Base-by-base conservation (phyloP, 2,329 filamentous ascomycete genomes). In the Penicillium glabrum region DNA sequence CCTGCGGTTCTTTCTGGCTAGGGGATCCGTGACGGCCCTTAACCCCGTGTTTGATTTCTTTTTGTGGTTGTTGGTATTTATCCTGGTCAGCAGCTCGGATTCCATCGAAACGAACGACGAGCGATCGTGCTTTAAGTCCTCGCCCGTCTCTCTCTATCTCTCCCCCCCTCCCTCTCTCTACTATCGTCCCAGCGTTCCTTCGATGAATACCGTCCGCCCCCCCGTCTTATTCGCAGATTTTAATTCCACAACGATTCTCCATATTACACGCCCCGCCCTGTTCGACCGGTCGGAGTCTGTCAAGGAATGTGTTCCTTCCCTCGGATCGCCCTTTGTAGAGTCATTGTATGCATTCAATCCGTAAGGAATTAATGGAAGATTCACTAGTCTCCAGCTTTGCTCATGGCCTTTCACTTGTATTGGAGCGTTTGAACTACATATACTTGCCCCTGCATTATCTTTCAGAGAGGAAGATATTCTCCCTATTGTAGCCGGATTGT, bases 11-110 rank as follows among this genome's bases (percentile, higher is more conserved):
- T 35, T 46, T 29, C 21, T 35, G 33, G 44, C 21, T 16, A 45
- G 46, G 19, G 19, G 39, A 23, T 41, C 16, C 24, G 13, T 37
- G 13, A 19, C 31, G 27, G 43, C 41, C 23, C 26, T 46, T 26
- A 23, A 6, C 26, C n/a, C 21, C 41, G 19, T 46, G 51, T 49
- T 57, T 29, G 19, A 46, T 49, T 41, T 51, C 35, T 56, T 45
- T 49, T 56, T 48, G 44, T 50, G 46, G 59, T 57, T 58, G 44
- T 61, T 53, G 56, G 62, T 63, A 64, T 66, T 66, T 63, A 64
- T 67, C 60, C 59, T 67, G 62, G 63, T 63, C 63, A 63, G 63
- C 64, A 67, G 64, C 64, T 66, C 63, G 63, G 62, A 64, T 53
- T 58, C 53, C 62, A 59, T 53, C 64, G 62, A 67, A 67, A 57